phyloP scores from a whole-genome alignment of 1,139 yeast species.

The Hyphopichia buzzinii region DNA sequence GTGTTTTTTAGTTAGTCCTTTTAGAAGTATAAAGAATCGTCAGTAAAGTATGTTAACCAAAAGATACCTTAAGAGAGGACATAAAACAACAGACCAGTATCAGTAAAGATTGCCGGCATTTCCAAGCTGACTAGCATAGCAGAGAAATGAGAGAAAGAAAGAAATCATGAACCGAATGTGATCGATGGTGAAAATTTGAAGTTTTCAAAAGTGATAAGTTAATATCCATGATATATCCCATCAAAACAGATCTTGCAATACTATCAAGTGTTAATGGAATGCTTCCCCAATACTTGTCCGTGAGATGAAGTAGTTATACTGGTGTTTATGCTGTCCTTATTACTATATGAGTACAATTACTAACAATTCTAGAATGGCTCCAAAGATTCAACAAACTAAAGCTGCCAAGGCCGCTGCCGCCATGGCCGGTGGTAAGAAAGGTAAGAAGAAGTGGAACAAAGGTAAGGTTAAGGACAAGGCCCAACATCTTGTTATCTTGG shows the following conservation, averaged over 20 bases:
- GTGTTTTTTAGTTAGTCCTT: constrained; percentile 6
- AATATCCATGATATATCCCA: too few species aligned
- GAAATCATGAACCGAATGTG: too few species aligned
- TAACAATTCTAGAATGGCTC: constrained; percentile 78
- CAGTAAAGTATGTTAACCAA: constrained; percentile 14
- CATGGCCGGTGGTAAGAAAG: constrained; percentile 99
- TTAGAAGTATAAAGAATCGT: constrained; percentile 14
- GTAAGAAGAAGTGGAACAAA: constrained; percentile 99
- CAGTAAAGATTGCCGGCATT: too few species aligned
- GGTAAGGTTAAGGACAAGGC: constrained; percentile 99
- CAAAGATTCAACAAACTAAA: constrained; percentile 98
- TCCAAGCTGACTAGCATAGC: too few species aligned
- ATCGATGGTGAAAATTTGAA: too few species aligned
- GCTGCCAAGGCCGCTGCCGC: constrained; percentile 99
- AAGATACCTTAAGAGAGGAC: neutral
- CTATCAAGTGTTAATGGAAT: too few species aligned
- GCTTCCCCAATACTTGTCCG: too few species aligned
- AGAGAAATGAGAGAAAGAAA: too few species aligned
- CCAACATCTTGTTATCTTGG: constrained; percentile 94
- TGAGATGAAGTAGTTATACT: too few species aligned
- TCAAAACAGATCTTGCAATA: too few species aligned
- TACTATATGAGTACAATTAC: constrained; percentile 23
- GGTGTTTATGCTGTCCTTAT: neutral
- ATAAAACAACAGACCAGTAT: too few species aligned
- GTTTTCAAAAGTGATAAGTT: too few species aligned